Evolutionary conservation across 2,329 filamentous ascomycete genomes (phyloP), one percentile per base, ranked within the genome.

Genomic region (Mycogone perniciosa): DNA sequence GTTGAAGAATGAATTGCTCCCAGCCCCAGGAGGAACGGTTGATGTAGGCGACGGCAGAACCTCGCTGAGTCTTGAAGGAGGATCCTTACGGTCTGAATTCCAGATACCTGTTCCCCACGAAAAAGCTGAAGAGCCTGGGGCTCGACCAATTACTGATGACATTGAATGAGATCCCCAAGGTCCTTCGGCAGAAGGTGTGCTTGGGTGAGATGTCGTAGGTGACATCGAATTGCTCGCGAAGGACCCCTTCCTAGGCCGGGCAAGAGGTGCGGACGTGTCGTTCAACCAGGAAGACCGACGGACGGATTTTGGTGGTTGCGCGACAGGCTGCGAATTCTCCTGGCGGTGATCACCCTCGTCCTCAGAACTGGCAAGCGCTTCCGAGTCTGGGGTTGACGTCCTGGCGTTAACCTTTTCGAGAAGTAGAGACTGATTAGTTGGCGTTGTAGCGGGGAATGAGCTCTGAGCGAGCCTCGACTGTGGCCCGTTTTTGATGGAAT

Each of bases 351-450:
- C 87, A 51, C 75, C 79, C 68, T 99, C 93, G 67, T 97, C 93
- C 67, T 97, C 93, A 9, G 91, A 96, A 58, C 92, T 97, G 47
- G 87, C 90, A 53, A 97, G 74, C 46, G 89, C 92, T 66, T 97
- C 92, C 4, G 91, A 96, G 65, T 97, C 93, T 26, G 92, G 92
- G 1, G 92, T 96, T 6, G 89, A 90, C 48, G 88, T 86, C 60
- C 91, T 82, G 50, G 84, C 79, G 61, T 88, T 86, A 45, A 86
- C 76, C 66, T 90, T 93, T 46, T 92, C 88, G 33, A 89, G 76
- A 44, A 88, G 71, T 37, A 85, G 73, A 37, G 82, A 81, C 53
- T 86, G 82, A 60, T 76, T 85, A 59, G 70, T 81, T 26, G 80
- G 73, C 48, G 77, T 67, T 56, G 74, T 67, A 54, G 70, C 59